Percentiles rank a stretch among this genome's conserved stretches.
Conservation (phyloP, 352 stramenopile genomes). For the Pythium aquatile region DNA sequence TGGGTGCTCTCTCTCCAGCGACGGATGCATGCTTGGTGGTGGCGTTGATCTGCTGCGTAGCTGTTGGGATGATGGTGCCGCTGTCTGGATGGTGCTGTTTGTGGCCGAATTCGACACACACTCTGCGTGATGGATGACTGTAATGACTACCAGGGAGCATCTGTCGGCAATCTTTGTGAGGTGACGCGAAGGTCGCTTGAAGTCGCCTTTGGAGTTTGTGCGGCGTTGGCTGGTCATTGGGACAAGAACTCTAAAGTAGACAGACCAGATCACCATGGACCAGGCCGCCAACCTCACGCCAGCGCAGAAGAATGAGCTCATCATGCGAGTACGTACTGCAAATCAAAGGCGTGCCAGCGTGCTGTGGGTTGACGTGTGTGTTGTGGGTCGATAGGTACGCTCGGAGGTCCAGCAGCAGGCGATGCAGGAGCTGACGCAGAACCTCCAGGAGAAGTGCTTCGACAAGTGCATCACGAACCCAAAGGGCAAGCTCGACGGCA, state of each 20-base stretch:
- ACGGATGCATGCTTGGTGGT: slow-evolving; percentile 56
- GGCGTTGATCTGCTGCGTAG: slow-evolving; percentile 1
- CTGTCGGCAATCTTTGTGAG: not conserved
- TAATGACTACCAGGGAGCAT: slow-evolving; percentile 26
- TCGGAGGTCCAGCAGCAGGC: slow-evolving; percentile 82
- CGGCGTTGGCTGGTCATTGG: slow-evolving; percentile 16
- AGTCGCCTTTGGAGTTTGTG: not conserved
- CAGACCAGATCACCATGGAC: slow-evolving; percentile 48
- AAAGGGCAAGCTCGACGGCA: slow-evolving; percentile 83
- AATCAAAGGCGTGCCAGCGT: not conserved
- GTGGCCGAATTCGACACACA: slow-evolving; percentile 15
- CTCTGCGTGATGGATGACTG: not conserved
- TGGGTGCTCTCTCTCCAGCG: slow-evolving; percentile 74
- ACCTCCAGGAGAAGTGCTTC: slow-evolving; percentile 89
- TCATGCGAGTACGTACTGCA: slow-evolving; percentile 59
- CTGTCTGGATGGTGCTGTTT: slow-evolving; percentile 1
- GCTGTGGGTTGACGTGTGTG: not conserved
- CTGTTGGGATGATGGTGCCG: not conserved
- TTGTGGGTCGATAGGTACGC: slow-evolving; percentile 45
- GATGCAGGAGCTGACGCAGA: slow-evolving; percentile 84
- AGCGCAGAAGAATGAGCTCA: slow-evolving; percentile 83
- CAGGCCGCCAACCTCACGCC: slow-evolving; percentile 68
- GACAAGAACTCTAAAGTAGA: not conserved
- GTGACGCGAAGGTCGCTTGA: slow-evolving; percentile 28
- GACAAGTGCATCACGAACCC: slow-evolving; percentile 86